Evolutionary conservation across 78 protist species (phyloP).

Genomic region (Bigelowiella natans): DNA sequence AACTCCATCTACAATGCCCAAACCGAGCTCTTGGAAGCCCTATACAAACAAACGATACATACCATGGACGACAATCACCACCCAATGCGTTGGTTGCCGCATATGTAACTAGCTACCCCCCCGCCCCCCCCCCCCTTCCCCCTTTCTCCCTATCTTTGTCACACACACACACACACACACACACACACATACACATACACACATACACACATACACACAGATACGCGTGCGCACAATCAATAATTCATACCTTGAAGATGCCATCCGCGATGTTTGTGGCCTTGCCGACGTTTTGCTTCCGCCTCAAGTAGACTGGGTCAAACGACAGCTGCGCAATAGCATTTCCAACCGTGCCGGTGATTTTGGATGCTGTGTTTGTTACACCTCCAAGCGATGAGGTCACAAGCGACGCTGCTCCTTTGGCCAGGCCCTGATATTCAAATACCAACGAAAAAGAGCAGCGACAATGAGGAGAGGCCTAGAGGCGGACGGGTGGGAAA

Average conservation of each 20-base stretch:
- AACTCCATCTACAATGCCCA: neutral
- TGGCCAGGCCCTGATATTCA: neutral
- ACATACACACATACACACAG: neutral
- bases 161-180: neutral
- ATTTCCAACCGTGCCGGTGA: neutral
- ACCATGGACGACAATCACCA: too few relatives aligned
- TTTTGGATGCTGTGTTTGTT: neutral
- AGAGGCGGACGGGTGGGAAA: too few relatives aligned
- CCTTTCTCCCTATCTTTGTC: too few relatives aligned
- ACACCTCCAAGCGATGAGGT: neutral
- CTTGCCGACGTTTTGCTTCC: neutral
- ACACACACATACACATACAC: neutral
- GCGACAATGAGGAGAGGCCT: too few relatives aligned
- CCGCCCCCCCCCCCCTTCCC: too few relatives aligned
- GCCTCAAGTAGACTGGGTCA: neutral
- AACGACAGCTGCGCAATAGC: neutral
- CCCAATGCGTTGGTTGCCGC: too few relatives aligned
- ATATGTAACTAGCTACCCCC: too few relatives aligned
- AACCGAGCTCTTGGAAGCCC: neutral
- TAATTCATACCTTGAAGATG: neutral
- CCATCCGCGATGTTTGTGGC: neutral
- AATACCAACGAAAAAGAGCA: too few relatives aligned
- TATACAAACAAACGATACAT: too few relatives aligned
- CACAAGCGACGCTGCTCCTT: neutral
- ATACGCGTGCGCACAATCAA: neutral